Evolutionary conservation across 768 basidiomycete genomes (phyloP), one percentile per base, ranked within the genome.

Genomic region (Ramaria rubella): DNA sequence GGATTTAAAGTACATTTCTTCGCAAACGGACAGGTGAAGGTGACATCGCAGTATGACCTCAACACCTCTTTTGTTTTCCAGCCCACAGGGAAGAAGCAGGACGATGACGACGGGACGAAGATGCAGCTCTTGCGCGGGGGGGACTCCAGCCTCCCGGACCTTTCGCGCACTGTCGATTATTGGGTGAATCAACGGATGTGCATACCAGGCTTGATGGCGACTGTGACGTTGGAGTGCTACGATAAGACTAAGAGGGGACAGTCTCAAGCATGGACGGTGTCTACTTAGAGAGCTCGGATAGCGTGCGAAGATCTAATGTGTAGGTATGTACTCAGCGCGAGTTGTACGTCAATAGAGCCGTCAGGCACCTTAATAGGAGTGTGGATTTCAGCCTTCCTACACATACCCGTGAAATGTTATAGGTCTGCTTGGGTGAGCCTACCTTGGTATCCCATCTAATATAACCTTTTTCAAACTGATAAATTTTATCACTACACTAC

Each of bases 1-100:
- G 95, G 94, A 5, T 85, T 93, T 66, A 92, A 95, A 64, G 80
- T 97, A 49, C 85, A 87, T 1, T 96, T 97, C 67, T 90, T 90
- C 65, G 89, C 87, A 15, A 92, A 91, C 50, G 94, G 94, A 0
- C 84, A 91, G 62, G 86, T 97, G 49, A 80, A 90, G 21, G 83
- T 96, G 59, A 94, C 93, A 4, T 88, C 87, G n/a, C 79, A 90
- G 62, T 97, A 87, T 71, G 94, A 96, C 60, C 81, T 90, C 5
- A 80, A 80, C 52, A 88, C 91, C 27, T 85, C 87, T 48, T 94
- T 96, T 66, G 87, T 93, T 29, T 91, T 99, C 68, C 83, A 85
- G 66, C 86, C 88, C 1, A 67, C 67, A 59, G 71, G 65, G 64
- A 76, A 63, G 64, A 65, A 75, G 67, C 51, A 8, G 49, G 72